Conservation (phyloP, 345 rosid species). For the Eucalyptus shirleyi region DNA sequence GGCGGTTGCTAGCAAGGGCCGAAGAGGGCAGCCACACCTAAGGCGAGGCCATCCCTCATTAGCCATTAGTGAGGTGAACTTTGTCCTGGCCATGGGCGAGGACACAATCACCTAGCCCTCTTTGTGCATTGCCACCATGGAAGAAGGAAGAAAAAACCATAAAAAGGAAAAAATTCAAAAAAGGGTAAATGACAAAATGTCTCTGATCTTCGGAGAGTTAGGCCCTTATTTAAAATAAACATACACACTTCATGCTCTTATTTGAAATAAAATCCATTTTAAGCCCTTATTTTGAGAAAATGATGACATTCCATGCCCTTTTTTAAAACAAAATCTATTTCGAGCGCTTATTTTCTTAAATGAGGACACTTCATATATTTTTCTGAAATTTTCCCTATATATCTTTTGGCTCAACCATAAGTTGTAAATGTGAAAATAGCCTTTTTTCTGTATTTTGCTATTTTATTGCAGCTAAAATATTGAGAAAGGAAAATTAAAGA, state of each 20-base stretch:
- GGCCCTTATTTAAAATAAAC: too few relatives aligned
- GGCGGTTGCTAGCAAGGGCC: fast-evolving
- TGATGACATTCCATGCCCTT: too few relatives aligned
- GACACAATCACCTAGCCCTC: too few relatives aligned
- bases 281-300: too few relatives aligned
- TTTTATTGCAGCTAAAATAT: neutral
- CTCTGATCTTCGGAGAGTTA: fast-evolving
- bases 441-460: neutral
- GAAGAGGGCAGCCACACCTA: fast-evolving
- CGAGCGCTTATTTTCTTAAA: too few relatives aligned
- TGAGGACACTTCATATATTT: fast-evolving
- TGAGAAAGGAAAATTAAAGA: neutral
- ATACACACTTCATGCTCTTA: fast-evolving
- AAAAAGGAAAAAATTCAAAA: too few relatives aligned
- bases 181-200: too few relatives aligned
- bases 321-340: too few relatives aligned
- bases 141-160: too few relatives aligned
- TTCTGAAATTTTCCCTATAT: too few relatives aligned
- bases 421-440: neutral
- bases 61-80: fast-evolving
- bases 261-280: too few relatives aligned
- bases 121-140: fast-evolving
- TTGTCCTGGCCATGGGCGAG: fast-evolving
- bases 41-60: too few relatives aligned
- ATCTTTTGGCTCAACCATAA: neutral